A percentile compares a stretch with the other conserved stretches of the same genome.
Conservation (phyloP, 176 grass and related monocot genomes). For the Rhipidocladum racemiflorum region DNA sequence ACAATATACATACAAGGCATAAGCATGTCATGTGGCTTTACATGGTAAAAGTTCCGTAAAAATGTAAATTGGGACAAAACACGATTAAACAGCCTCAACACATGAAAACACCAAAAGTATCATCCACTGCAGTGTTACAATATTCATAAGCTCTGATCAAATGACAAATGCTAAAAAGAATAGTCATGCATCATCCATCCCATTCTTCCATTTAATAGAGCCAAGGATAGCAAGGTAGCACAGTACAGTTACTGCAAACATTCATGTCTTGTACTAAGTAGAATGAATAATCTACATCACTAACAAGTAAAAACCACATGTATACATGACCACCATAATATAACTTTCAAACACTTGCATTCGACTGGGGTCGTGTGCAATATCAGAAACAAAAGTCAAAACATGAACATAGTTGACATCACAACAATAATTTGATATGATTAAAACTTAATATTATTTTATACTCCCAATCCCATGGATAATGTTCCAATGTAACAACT, state of each 20-base stretch:
- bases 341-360: not conserved
- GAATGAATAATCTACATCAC: not conserved
- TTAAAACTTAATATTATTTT: not conserved
- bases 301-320: not conserved
- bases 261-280: not conserved
- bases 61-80: not conserved
- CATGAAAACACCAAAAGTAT: not conserved
- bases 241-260: not conserved
- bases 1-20: not conserved
- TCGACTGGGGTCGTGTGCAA: not conserved
- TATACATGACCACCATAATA: not conserved
- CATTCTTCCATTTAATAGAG: not conserved
- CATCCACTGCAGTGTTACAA: not conserved
- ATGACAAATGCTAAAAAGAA: not conserved
- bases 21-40: not conserved
- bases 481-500: not conserved
- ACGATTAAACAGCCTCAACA: not conserved
- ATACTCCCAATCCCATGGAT: not conserved
- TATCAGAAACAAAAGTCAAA: constrained; percentile 8
- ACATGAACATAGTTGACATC: not conserved
- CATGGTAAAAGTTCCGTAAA: not conserved
- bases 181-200: not conserved
- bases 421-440: not conserved
- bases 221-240: not conserved
- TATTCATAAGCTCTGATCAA: not conserved